These are phyloP conservation scores for Lentinus tigrinus DNA, from an alignment of 768 basidiomycete genomes.

Conservation along the genomic window DNA sequence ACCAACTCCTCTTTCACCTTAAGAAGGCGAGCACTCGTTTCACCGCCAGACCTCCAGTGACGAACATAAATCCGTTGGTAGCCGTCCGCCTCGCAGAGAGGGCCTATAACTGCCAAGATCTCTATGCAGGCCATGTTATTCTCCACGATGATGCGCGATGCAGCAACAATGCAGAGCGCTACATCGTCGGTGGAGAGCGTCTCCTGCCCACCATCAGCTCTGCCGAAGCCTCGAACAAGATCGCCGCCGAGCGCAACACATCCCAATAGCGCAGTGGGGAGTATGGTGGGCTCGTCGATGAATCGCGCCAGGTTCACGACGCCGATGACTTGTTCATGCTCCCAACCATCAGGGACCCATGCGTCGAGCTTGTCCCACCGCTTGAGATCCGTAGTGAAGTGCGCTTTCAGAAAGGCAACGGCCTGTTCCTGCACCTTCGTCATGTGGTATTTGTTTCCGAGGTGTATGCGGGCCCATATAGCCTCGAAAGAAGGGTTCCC, in stretches of 20 bases:
- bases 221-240: not conserved
- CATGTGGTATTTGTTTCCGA: constrained; percentile 17
- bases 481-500: too few species aligned
- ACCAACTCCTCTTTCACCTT: too few species aligned
- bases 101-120: too few species aligned
- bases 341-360: not conserved
- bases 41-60: not conserved
- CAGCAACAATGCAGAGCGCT: not conserved
- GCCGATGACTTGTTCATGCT: not conserved
- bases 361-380: not conserved
- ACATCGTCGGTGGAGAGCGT: not conserved
- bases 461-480: not conserved
- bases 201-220: not conserved
- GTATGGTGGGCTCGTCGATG: not conserved
- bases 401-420: not conserved
- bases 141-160: too few species aligned
- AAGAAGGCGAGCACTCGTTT: too few species aligned
- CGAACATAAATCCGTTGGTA: too few species aligned
- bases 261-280: not conserved
- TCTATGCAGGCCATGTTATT: too few species aligned
- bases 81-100: too few species aligned
- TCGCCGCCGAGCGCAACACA: not conserved
- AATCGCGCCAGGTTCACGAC: not conserved
- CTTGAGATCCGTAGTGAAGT: not conserved
- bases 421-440: not conserved